Evolutionary conservation across 352 stramenopile genomes (phyloP).

Genomic region (Pythium aristosporum): DNA sequence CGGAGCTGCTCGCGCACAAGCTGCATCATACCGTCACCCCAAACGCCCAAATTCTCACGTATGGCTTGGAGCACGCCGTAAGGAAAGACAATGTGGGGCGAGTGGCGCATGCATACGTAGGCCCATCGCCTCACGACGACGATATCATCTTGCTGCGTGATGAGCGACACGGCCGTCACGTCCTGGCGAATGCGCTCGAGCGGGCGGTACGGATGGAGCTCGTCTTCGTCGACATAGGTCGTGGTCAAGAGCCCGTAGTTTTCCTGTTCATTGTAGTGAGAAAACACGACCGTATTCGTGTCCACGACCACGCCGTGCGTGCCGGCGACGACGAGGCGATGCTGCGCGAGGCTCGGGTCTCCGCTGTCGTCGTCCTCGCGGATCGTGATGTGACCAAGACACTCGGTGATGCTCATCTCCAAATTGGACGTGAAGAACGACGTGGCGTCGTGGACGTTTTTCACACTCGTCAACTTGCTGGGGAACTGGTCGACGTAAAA

Average conservation of each 20-base stretch:
- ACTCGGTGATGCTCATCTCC: conserved; percentile 73
- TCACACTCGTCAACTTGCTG: conserved; percentile 30
- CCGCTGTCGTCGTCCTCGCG: conserved; percentile 64
- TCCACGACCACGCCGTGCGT: conserved; percentile 32
- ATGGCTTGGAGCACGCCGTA: conserved; percentile 33
- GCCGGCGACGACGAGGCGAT: conserved; percentile 47
- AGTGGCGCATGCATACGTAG: conserved; percentile 36
- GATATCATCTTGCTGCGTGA: conserved; percentile 26
- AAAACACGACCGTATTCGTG: conserved; percentile 29
- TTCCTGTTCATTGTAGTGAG: conserved; percentile 26
- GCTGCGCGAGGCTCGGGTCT: conserved; percentile 41
- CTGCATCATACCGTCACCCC: conserved; percentile 51
- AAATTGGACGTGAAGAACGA: conserved; percentile 58
- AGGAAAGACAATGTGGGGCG: conserved; percentile 36
- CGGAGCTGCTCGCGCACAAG: conserved; percentile 33
- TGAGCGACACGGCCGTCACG: conserved; percentile 40
- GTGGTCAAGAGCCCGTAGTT: conserved; percentile 35
- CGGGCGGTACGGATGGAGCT: conserved; percentile 42
- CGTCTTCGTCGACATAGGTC: conserved; percentile 45
- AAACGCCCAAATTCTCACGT: conserved; percentile 42
- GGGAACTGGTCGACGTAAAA: conserved; percentile 58
- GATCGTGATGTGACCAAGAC: conserved; percentile 64
- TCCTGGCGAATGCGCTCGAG: conserved; percentile 41
- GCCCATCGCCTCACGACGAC: conserved; percentile 37
- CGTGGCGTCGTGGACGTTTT: conserved; percentile 51